These are phyloP conservation scores for Paulownia fortunei DNA, from an alignment of 257 asterid species.

Conservation along the genomic window DNA sequence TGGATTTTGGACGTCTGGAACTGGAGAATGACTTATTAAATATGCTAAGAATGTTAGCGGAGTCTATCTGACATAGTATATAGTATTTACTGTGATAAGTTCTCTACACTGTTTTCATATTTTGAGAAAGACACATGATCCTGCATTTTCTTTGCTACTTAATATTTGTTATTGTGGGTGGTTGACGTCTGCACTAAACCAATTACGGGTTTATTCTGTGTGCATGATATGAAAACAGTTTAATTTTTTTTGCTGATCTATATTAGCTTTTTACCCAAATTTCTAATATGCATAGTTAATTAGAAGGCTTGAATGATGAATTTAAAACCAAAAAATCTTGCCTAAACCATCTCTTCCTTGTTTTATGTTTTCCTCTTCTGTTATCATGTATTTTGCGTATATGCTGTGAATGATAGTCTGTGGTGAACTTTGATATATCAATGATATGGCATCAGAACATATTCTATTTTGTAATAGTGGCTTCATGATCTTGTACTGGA, in stretches of 20 bases:
- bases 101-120: not conserved
- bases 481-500: not conserved
- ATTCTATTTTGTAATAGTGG: not conserved
- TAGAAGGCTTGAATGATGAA: not conserved
- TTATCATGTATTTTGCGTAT: not conserved
- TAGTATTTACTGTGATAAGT: not conserved
- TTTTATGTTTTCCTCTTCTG: not conserved
- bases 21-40: not conserved
- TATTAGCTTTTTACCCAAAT: not conserved
- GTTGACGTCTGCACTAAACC: slow-evolving; percentile 5
- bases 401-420: not conserved
- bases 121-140: not conserved
- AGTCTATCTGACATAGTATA: not conserved
- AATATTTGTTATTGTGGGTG: not conserved
- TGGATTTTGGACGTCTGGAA: not conserved
- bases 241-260: not conserved
- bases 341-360: not conserved
- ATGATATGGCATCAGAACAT: not conserved
- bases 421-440: not conserved
- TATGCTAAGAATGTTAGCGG: not conserved
- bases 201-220: not conserved
- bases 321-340: not conserved
- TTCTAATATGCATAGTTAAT: not conserved
- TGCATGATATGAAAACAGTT: not conserved
- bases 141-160: slow-evolving; percentile 1